Evolutionary conservation across 805 yeast species (phyloP).

Genomic region (Starmerella floris): DNA sequence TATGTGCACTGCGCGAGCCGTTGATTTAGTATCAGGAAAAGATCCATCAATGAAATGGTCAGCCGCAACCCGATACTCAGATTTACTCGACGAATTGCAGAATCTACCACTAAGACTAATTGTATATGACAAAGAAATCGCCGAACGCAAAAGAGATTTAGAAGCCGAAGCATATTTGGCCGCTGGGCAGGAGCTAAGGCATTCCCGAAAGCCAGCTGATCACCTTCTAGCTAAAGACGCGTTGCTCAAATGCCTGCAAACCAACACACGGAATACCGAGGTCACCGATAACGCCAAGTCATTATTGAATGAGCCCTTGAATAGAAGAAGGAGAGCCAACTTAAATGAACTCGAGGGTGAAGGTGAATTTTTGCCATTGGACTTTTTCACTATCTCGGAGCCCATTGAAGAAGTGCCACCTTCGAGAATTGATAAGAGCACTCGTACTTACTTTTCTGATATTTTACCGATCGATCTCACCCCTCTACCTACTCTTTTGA

Average conservation of each 20-base stretch:
- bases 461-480: constrained; percentile 58
- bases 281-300: not conserved
- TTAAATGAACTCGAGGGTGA: not conserved
- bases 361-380: constrained; percentile 17
- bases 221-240: not conserved
- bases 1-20: not conserved
- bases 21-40: not conserved
- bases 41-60: not conserved
- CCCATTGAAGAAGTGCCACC: too few relatives aligned
- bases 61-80: not conserved
- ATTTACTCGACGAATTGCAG: not conserved
- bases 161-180: not conserved
- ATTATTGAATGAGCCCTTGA: not conserved
- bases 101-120: not conserved
- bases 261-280: not conserved
- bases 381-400: constrained; percentile 47
- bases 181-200: not conserved
- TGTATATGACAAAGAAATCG: not conserved
- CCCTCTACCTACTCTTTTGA: constrained; percentile 52
- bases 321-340: not conserved
- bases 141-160: not conserved
- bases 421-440: too few relatives aligned
- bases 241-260: not conserved
- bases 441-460: too few relatives aligned
- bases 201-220: not conserved